Evolutionary conservation across 805 yeast species (phyloP).

Genomic region (Saturnispora sanitii): DNA sequence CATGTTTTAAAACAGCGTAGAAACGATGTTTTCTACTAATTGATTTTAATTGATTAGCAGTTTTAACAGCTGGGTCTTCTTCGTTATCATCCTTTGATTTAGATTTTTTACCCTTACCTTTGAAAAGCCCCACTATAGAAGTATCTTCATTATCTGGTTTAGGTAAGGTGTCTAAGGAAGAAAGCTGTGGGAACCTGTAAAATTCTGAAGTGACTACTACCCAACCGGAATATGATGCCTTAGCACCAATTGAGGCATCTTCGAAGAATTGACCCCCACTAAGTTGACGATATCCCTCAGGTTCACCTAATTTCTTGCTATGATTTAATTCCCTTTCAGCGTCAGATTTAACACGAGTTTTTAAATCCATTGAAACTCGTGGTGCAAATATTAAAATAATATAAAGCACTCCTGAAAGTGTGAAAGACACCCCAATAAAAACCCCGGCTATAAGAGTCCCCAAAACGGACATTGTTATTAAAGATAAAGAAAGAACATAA

Average conservation of each 20-base stretch:
- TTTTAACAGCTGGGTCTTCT: constrained; percentile 24
- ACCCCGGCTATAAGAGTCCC: not conserved
- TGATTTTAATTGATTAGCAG: constrained; percentile 29
- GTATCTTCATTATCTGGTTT: constrained; percentile 3
- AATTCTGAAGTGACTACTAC: constrained; percentile 75
- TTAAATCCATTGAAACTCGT: constrained; percentile 19
- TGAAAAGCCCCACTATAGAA: constrained; percentile 2
- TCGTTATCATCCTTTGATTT: constrained; percentile 5
- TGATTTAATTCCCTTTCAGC: constrained; percentile 21
- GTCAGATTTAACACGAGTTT: constrained; percentile 10
- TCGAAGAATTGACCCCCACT: constrained; percentile 63
- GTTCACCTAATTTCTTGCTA: constrained; percentile 18
- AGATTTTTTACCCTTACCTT: constrained; percentile 3
- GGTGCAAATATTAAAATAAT: too few relatives aligned
- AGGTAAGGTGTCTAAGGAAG: constrained; percentile 17
- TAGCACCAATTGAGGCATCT: constrained; percentile 46
- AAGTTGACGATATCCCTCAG: constrained; percentile 26
- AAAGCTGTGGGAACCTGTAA: constrained; percentile 39
- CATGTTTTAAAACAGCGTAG: constrained; percentile 71
- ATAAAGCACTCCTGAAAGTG: too few relatives aligned
- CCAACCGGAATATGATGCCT: constrained; percentile 66
- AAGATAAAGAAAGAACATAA: too few relatives aligned
- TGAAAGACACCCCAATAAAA: too few relatives aligned
- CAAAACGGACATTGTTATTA: not conserved
- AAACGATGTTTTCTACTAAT: constrained; percentile 48